Percentiles rank a stretch among this genome's conserved stretches.
These are phyloP conservation scores for Pichia sp. DNA, from an alignment of 1,139 yeast genomes.

Conservation along the genomic window DNA sequence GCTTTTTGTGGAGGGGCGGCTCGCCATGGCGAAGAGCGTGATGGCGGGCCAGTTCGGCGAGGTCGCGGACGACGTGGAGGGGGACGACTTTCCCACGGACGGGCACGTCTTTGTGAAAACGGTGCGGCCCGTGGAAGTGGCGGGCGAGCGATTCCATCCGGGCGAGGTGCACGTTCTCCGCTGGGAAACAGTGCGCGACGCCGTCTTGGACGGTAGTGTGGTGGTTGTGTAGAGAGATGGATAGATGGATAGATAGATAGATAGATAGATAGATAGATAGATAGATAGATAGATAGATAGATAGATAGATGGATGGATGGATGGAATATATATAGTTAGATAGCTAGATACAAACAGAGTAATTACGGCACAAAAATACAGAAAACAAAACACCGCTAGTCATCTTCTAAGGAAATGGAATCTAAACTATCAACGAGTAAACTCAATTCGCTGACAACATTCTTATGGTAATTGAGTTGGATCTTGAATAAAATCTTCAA, in stretches of 20 bases:
- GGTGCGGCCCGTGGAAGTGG: not conserved
- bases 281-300: too few relatives aligned
- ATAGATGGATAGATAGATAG: too few relatives aligned
- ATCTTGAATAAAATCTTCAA: conserved; percentile 58
- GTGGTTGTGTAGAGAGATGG: not conserved
- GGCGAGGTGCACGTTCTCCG: conserved; percentile 75
- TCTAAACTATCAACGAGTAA: conserved; percentile 37
- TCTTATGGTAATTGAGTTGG: conserved; percentile 62
- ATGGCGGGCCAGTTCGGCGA: conserved; percentile 67
- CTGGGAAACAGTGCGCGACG: not conserved
- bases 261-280: too few relatives aligned
- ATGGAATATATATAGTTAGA: too few relatives aligned
- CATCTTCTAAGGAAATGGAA: conserved; percentile 32
- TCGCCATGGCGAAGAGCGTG: conserved; percentile 58
- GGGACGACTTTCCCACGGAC: not conserved
- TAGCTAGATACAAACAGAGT: too few relatives aligned
- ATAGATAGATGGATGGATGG: too few relatives aligned
- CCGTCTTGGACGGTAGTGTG: not conserved
- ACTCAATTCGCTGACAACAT: conserved; percentile 40
- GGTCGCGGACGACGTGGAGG: conserved; percentile 46
- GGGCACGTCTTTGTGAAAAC: not conserved
- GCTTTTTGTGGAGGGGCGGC: conserved; percentile 59
- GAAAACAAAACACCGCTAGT: conserved; percentile 2
- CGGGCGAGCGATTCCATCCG: conserved; percentile 32
- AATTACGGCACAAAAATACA: conserved; percentile 6